Base-by-base conservation (phyloP, 2,329 filamentous ascomycete species). In the Colletotrichum zoysiae region DNA sequence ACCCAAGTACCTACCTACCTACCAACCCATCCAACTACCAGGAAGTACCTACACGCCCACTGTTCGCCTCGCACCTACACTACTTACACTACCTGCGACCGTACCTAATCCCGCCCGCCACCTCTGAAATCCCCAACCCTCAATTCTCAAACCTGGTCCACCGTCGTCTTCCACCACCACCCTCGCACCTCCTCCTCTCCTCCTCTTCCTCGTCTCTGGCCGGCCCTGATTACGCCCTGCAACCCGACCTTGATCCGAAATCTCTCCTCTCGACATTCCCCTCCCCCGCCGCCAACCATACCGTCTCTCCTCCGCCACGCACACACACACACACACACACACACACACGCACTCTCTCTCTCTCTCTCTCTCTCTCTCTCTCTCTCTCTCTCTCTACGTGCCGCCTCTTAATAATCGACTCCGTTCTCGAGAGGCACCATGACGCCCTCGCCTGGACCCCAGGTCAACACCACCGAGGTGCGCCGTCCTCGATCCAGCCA, bases 401-500 rank as follows among this genome's bases (percentile, higher is more conserved):
- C 62, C 51, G 12, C 50, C 61, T 44, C 40, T 67, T 58, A 58
- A 55, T 57, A 55, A 56, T 35, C 46, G 9, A 12, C 23, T 69
- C 65, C 57, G 44, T 69, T 44, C n/a, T 40, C 46, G 33, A 44
- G 65, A 64, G 55, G 60, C 77, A 73, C 65, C 78, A 84, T 84
- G 83, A 80, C 82, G 74, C 77, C 80, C 73, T 81, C 81, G 61
- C 81, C 81, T 35, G 74, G 74, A 55, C 74, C 74, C 16, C 74
- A 69, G 30, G 61, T 76, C 75, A 56, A 77, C 69, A 55, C 71
- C 51, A 58, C 71, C 48, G 67, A 74, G 66, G 69, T 72, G 44
- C 65, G 77, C 30, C 75, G 76, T 76, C 79, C 83, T 81, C 80
- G 81, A 75, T 79, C 81, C 46, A 80, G 78, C 70, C 80, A 82